Conservation (phyloP, 2,329 filamentous ascomycete species). For the Tolypocladium endophyticum region DNA sequence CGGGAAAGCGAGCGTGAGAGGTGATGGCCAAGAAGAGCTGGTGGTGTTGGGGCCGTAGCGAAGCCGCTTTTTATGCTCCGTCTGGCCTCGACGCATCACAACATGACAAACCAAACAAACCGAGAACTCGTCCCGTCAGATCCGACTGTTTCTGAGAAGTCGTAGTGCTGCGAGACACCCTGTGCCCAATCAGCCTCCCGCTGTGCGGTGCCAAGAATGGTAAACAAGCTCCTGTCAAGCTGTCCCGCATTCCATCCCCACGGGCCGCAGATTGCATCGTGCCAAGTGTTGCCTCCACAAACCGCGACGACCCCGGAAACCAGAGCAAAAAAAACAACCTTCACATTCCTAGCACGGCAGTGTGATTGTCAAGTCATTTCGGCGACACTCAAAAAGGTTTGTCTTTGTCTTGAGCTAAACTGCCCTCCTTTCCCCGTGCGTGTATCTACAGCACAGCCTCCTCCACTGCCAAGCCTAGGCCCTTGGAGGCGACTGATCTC, state of each 20-base stretch:
- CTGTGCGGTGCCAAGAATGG: not conserved
- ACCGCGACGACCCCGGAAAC: not conserved
- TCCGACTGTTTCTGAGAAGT: not conserved
- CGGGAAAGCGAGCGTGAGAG: constrained; percentile 1
- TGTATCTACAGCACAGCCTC: not conserved
- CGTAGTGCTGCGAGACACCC: not conserved
- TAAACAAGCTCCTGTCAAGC: not conserved
- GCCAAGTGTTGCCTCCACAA: not conserved
- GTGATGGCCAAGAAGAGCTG: no score
- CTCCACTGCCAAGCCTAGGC: not conserved
- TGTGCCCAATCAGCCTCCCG: not conserved
- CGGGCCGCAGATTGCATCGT: not conserved
- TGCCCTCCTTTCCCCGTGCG: not conserved
- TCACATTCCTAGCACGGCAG: not conserved
- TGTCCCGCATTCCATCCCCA: not conserved
- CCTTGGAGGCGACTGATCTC: not conserved
- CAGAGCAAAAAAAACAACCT: not conserved
- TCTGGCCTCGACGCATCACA: not conserved
- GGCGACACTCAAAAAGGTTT: not conserved
- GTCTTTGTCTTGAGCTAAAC: not conserved
- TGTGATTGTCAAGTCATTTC: not conserved
- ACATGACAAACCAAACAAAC: not conserved
- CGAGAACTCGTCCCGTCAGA: not conserved
- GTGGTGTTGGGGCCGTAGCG: no score
- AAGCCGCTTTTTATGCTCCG: not conserved